These are phyloP conservation scores for Aeschynomene evenia DNA, from an alignment of 306 rosid species.

Conservation along the genomic window DNA sequence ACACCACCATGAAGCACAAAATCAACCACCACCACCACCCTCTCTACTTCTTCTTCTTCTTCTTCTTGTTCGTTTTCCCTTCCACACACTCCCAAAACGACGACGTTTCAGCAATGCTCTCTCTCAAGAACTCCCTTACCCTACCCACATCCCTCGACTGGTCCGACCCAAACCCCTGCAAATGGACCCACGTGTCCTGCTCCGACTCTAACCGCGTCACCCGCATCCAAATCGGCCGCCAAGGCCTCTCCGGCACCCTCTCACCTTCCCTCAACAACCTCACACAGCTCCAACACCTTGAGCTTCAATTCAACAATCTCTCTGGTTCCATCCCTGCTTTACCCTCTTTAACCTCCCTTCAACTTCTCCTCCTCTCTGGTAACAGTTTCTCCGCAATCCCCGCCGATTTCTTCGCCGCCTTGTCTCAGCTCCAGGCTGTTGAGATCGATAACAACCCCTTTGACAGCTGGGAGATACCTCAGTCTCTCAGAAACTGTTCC, in stretches of 20 bases:
- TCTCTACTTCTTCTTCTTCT: conserved; percentile 27
- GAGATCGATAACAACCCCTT: conserved; percentile 63
- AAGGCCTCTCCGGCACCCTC: conserved; percentile 42
- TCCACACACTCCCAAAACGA: conserved; percentile 34
- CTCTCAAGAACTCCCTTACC: conserved; percentile 47
- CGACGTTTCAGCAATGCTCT: conserved; percentile 50
- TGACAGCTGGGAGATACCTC: conserved; percentile 54
- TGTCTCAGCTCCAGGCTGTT: conserved; percentile 52
- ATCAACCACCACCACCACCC: too few relatives aligned
- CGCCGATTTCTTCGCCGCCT: conserved; percentile 44
- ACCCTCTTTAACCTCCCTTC: conserved; percentile 39
- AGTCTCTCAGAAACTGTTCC: conserved; percentile 42
- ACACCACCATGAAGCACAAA: too few relatives aligned
- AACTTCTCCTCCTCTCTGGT: conserved; percentile 47
- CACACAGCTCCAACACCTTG: conserved; percentile 45
- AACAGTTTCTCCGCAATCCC: conserved; percentile 54
- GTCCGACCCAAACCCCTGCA: conserved; percentile 56
- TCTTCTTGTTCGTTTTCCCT: conserved; percentile 27
- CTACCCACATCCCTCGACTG: conserved; percentile 43
- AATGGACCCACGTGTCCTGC: conserved; percentile 43
- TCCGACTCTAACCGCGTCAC: conserved; percentile 35
- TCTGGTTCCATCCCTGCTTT: conserved; percentile 60
- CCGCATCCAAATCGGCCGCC: conserved; percentile 53
- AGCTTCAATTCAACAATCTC: conserved; percentile 60
- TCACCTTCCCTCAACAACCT: conserved; percentile 41